Conservation (phyloP, 805 yeast species). For the Torulaspora delbrueckii region DNA sequence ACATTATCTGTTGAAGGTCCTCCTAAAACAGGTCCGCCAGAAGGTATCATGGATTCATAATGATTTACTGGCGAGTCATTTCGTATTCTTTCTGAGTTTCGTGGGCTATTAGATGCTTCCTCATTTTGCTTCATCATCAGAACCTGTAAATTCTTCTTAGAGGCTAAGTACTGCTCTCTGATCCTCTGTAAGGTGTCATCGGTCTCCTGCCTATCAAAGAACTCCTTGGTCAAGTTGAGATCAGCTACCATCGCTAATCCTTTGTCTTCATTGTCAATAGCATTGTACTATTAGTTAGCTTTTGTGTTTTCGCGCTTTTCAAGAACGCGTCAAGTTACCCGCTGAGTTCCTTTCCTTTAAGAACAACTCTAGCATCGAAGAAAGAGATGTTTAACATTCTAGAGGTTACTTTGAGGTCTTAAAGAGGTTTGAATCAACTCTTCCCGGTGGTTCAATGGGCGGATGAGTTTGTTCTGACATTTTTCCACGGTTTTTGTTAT, state of each 20-base stretch:
- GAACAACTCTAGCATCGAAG: not conserved
- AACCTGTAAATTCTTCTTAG: conserved; percentile 27
- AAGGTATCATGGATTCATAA: not conserved
- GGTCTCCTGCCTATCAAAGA: conserved; percentile 21
- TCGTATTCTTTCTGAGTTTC: conserved; percentile 5
- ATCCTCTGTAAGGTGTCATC: conserved; percentile 32
- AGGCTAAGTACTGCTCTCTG: conserved; percentile 28
- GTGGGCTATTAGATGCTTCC: conserved; percentile 1
- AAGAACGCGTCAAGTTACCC: conserved; percentile 5
- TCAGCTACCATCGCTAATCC: conserved; percentile 1
- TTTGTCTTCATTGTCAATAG: not conserved
- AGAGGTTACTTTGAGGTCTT: no score
- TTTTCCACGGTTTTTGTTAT: no score
- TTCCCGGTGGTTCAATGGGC: no score
- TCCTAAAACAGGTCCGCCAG: not conserved
- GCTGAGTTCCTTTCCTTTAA: not conserved
- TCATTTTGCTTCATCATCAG: conserved; percentile 17
- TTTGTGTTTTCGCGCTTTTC: conserved; percentile 6
- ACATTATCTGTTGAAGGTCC: conserved; percentile 9
- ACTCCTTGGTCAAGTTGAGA: conserved; percentile 11
- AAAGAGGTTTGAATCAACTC: no score
- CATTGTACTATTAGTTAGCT: not conserved
- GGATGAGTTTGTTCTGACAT: no score
- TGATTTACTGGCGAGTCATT: not conserved
- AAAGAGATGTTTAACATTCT: no score